Conservation (phyloP, 257 asterid genomes). For the Mentha longifolia region DNA sequence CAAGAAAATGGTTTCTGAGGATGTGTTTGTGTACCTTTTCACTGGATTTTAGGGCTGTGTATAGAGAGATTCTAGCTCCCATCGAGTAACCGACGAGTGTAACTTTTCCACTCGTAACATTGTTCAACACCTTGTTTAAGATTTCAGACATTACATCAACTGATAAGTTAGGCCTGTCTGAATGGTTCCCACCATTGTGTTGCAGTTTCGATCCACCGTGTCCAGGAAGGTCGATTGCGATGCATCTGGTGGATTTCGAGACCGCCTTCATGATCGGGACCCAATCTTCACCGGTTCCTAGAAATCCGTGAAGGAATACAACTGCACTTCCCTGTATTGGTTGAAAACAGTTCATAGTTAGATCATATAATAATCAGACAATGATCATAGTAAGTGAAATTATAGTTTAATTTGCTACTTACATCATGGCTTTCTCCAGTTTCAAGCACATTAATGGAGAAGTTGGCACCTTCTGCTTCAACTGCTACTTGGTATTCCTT, state of each 20-base stretch:
- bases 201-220: slow-evolving; percentile 76
- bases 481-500: slow-evolving; percentile 55
- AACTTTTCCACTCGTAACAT: slow-evolving; percentile 58
- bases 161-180: slow-evolving; percentile 53
- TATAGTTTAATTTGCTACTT: slow-evolving; percentile 31
- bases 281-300: slow-evolving; percentile 85
- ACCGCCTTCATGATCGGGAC: slow-evolving; percentile 80
- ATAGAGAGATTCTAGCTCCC: slow-evolving; percentile 90
- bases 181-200: slow-evolving; percentile 37
- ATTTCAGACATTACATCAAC: slow-evolving; percentile 61
- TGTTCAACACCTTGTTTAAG: slow-evolving; percentile 58
- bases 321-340: slow-evolving; percentile 60
- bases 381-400: no score
- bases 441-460: slow-evolving; percentile 65
- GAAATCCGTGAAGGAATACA: slow-evolving; percentile 92
- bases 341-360: neutral
- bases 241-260: slow-evolving; percentile 72
- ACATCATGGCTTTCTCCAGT: slow-evolving; percentile 68
- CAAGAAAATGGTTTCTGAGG: neutral
- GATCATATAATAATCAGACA: no score
- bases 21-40: slow-evolving; percentile 53
- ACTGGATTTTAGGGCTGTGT: slow-evolving; percentile 70
- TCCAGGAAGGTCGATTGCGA: slow-evolving; percentile 95
- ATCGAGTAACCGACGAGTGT: slow-evolving; percentile 85
- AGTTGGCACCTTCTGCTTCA: slow-evolving; percentile 50